Conservation (phyloP, 352 stramenopile species). For the Phytophthora hibernalis region DNA sequence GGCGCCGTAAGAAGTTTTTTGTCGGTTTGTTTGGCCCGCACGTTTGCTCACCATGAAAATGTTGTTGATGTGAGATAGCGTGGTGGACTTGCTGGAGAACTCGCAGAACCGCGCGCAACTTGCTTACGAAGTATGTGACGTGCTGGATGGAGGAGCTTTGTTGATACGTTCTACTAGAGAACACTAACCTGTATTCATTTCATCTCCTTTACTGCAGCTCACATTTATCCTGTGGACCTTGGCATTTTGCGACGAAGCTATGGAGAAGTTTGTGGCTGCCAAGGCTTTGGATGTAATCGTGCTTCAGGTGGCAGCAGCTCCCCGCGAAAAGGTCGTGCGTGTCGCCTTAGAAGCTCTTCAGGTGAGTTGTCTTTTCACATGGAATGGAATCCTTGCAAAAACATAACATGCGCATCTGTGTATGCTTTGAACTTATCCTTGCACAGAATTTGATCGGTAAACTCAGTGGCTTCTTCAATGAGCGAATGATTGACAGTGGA, state of each 20-base stretch:
- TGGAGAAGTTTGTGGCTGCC: slow-evolving; percentile 78
- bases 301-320: slow-evolving; percentile 92
- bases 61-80: slow-evolving; percentile 32
- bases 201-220: slow-evolving; percentile 64
- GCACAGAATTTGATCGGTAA: slow-evolving; percentile 86
- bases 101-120: slow-evolving; percentile 93
- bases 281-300: slow-evolving; percentile 78
- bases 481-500: slow-evolving; percentile 97
- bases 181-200: background rate
- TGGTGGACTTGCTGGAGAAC: slow-evolving; percentile 80
- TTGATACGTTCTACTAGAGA: background rate
- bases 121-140: slow-evolving; percentile 87
- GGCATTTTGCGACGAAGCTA: slow-evolving; percentile 89
- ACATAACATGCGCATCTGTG: slow-evolving; percentile 1
- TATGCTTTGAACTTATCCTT: background rate
- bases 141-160: background rate
- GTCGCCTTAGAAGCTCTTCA: slow-evolving; percentile 94
- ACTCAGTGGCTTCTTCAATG: slow-evolving; percentile 83
- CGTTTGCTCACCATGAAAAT: background rate
- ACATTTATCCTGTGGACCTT: slow-evolving; percentile 98
- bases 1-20: slow-evolving; percentile 70
- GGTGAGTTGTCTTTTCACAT: slow-evolving; percentile 32
- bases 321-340: slow-evolving; percentile 97
- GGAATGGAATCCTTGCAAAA: background rate
- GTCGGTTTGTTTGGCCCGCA: slow-evolving; percentile 1